These are phyloP conservation scores for Phytophthora palmivora DNA, from an alignment of 352 stramenopile genomes.

Conservation along the genomic window DNA sequence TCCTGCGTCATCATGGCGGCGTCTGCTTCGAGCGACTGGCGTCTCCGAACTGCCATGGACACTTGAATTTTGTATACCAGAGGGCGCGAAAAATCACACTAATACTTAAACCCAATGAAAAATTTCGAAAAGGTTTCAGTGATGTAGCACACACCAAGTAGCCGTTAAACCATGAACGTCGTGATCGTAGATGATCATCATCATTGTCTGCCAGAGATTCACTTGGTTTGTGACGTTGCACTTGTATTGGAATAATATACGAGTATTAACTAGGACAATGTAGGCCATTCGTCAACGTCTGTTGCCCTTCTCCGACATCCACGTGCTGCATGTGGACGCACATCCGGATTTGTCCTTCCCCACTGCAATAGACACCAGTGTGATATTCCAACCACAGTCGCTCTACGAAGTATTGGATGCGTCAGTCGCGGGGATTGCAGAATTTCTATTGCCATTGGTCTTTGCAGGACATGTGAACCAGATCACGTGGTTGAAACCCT, in stretches of 20 bases:
- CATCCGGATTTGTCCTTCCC: constrained; percentile 90
- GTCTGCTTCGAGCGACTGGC: constrained; percentile 30
- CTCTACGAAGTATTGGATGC: constrained; percentile 82
- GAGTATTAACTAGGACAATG: neutral
- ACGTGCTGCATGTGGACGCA: constrained; percentile 86
- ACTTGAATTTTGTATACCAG: constrained; percentile 14
- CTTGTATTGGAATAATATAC: too few species aligned
- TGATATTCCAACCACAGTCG: constrained; percentile 68
- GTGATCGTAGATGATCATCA: constrained; percentile 84
- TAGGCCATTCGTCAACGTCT: constrained; percentile 75
- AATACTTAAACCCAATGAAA: constrained; percentile 27
- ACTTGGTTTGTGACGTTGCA: constrained; percentile 42
- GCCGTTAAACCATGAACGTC: constrained; percentile 31
- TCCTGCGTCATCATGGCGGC: constrained; percentile 29
- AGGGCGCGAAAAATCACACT: constrained; percentile 27
- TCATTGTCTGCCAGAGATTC: constrained; percentile 76
- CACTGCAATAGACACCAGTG: constrained; percentile 33
- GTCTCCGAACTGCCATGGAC: constrained; percentile 24
- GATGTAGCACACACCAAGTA: constrained; percentile 7
- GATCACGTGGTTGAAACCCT: constrained; percentile 86
- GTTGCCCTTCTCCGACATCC: constrained; percentile 70
- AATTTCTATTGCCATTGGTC: constrained; percentile 85
- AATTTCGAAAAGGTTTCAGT: constrained; percentile 18
- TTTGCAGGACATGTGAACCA: constrained; percentile 80
- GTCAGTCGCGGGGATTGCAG: constrained; percentile 77